phyloP scores from a whole-genome alignment of 352 stramenopile species.

The Globisporangium nodosum region DNA sequence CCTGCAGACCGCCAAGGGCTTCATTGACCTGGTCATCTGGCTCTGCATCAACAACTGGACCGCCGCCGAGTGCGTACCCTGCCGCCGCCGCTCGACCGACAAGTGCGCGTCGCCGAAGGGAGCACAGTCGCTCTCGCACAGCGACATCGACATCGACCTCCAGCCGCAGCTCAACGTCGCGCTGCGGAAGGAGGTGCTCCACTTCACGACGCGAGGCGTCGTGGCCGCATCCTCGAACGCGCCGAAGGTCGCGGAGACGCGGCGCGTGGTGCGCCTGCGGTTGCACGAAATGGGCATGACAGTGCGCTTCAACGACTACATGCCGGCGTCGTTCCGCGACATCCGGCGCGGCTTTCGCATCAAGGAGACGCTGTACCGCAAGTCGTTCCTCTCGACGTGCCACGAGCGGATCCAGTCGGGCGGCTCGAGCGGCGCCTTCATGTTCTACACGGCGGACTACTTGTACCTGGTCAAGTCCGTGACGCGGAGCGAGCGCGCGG shows the following conservation, averaged over 20 bases:
- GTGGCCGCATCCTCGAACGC: slow-evolving; percentile 72
- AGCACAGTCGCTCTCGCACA: slow-evolving; percentile 43
- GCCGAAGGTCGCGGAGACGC: slow-evolving; percentile 33
- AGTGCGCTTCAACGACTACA: slow-evolving; percentile 77
- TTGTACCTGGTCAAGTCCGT: slow-evolving; percentile 87
- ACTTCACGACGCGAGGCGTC: slow-evolving; percentile 84
- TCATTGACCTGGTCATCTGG: slow-evolving; percentile 85
- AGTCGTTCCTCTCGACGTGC: slow-evolving; percentile 75
- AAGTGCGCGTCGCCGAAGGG: slow-evolving; percentile 7
- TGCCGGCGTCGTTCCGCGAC: slow-evolving; percentile 61
- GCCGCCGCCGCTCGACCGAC: not conserved
- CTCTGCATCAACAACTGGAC: slow-evolving; percentile 61
- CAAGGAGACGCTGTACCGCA: slow-evolving; percentile 65
- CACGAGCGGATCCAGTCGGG: slow-evolving; percentile 80
- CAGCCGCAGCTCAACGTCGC: slow-evolving; percentile 84
- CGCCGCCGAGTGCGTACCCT: slow-evolving; percentile 20
- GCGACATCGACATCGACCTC: slow-evolving; percentile 74
- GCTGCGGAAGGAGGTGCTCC: slow-evolving; percentile 83
- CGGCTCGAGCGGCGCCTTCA: slow-evolving; percentile 85
- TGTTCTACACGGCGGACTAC: slow-evolving; percentile 90
- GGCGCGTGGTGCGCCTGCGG: slow-evolving; percentile 61
- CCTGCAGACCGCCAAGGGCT: slow-evolving; percentile 64
- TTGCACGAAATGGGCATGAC: slow-evolving; percentile 81
- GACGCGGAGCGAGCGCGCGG: slow-evolving; percentile 64
- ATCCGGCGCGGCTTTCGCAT: slow-evolving; percentile 79